Percentiles rank a stretch among this genome's conserved stretches.
Evolutionary conservation across 495 filamentous ascomycete species (phyloP).

Genomic region (Daldinia childiae): DNA sequence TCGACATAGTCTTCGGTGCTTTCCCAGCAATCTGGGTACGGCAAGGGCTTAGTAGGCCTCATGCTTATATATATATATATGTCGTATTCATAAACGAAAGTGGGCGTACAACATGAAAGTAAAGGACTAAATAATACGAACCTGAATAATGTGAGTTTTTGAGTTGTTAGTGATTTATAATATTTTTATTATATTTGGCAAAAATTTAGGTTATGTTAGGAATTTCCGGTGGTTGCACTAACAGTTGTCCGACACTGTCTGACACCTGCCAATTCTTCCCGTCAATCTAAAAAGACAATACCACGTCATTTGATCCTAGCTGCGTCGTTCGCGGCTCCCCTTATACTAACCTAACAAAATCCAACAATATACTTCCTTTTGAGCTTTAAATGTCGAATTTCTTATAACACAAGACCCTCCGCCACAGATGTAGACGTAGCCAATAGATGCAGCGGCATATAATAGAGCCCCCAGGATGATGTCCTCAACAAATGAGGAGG

Average conservation of each 20-base stretch:
- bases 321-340: slow-evolving; percentile 13
- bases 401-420: neutral
- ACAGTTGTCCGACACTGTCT: slow-evolving; percentile 11
- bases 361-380: neutral
- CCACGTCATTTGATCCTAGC: slow-evolving; percentile 36
- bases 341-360: slow-evolving; percentile 14
- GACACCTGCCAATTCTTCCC: slow-evolving; percentile 12
- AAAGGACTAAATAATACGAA: neutral
- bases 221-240: neutral
- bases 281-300: slow-evolving; percentile 10
- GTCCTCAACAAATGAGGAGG: slow-evolving; percentile 76
- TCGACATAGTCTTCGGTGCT: slow-evolving; percentile 76
- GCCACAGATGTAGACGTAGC: slow-evolving; percentile 40
- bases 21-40: slow-evolving; percentile 56
- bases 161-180: too few relatives aligned
- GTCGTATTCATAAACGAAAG: slow-evolving; percentile 12
- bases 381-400: slow-evolving; percentile 4
- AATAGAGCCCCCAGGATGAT: slow-evolving; percentile 64
- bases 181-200: neutral
- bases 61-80: slow-evolving; percentile 32
- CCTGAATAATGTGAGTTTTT: too few relatives aligned
- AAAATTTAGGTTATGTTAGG: slow-evolving; percentile 5
- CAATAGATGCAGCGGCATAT: slow-evolving; percentile 43
- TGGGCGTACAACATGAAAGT: neutral
- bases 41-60: slow-evolving; percentile 53